These are phyloP conservation scores for Metschnikowia aberdeeniae DNA, from an alignment of 805 yeast species.

Conservation along the genomic window DNA sequence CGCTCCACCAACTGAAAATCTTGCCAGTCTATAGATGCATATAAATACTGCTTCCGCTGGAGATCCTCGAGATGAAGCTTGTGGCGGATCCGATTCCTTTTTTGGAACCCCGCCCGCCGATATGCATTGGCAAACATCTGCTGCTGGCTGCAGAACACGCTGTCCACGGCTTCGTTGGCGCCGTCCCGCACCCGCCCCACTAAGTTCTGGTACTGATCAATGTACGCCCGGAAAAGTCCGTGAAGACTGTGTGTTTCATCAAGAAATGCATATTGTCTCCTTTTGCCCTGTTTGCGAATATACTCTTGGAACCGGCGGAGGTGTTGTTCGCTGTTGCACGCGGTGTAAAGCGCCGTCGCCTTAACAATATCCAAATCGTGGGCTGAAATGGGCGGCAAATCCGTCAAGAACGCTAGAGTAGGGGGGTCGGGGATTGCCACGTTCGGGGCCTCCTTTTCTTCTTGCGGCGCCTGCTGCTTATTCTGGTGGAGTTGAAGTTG, in stretches of 20 bases:
- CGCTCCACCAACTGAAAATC: slow-evolving; percentile 71
- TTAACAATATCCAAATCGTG: slow-evolving; percentile 68
- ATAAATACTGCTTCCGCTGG: slow-evolving; percentile 37
- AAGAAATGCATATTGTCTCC: slow-evolving; percentile 67
- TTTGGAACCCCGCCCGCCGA: slow-evolving; percentile 52
- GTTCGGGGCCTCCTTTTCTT: background rate
- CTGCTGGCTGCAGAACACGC: slow-evolving; percentile 20
- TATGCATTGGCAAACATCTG: slow-evolving; percentile 46
- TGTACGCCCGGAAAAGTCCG: slow-evolving; percentile 43
- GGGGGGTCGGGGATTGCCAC: slow-evolving; percentile 14
- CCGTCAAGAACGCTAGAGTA: slow-evolving; percentile 24
- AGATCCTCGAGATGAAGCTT: slow-evolving; percentile 31
- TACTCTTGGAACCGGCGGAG: slow-evolving; percentile 32
- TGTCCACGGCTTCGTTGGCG: background rate
- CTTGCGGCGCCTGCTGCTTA: background rate
- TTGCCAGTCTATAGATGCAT: slow-evolving; percentile 84
- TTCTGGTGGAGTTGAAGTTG: background rate
- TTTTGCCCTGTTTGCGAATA: slow-evolving; percentile 30
- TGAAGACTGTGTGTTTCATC: slow-evolving; percentile 57
- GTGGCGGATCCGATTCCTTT: slow-evolving; percentile 34
- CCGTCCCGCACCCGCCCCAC: slow-evolving; percentile 14
- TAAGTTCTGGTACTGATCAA: slow-evolving; percentile 50
- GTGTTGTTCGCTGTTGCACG: slow-evolving; percentile 52
- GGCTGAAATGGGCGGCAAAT: slow-evolving; percentile 44
- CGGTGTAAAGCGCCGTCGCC: slow-evolving; percentile 65